Evolutionary conservation across 2,329 filamentous ascomycete species (phyloP).

Genomic region (Drechslerella dactyloides): DNA sequence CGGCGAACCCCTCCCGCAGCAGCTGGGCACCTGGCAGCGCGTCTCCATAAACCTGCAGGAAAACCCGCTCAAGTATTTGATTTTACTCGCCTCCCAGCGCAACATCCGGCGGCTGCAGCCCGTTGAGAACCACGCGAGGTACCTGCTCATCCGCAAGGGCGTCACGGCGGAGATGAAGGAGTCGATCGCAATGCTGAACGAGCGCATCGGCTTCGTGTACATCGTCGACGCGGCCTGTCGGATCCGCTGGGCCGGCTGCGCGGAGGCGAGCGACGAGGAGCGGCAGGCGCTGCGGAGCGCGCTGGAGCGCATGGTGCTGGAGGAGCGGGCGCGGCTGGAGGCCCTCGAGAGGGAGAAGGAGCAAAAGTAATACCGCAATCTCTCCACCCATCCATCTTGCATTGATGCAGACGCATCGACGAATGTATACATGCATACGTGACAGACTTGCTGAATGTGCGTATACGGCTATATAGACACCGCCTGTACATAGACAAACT

Average conservation of each 20-base stretch:
- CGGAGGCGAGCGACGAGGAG: slow-evolving; percentile 70
- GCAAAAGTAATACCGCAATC: slow-evolving; percentile 8
- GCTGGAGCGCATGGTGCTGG: slow-evolving; percentile 68
- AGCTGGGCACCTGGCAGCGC: slow-evolving; percentile 68
- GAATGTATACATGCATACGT: too few relatives aligned
- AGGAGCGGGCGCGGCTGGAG: slow-evolving; percentile 57
- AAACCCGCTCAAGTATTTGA: slow-evolving; percentile 67
- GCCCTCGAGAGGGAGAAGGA: slow-evolving; percentile 56
- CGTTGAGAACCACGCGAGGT: slow-evolving; percentile 67
- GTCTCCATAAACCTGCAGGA: slow-evolving; percentile 90
- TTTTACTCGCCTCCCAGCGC: slow-evolving; percentile 65
- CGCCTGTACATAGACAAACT: slow-evolving; percentile 7
- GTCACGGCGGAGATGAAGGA: slow-evolving; percentile 68
- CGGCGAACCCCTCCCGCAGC: slow-evolving; percentile 26
- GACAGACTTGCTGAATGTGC: too few relatives aligned
- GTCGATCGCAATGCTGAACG: slow-evolving; percentile 76
- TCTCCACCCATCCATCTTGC: too few relatives aligned
- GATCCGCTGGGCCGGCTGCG: slow-evolving; percentile 93
- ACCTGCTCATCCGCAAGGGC: slow-evolving; percentile 67
- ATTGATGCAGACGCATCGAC: too few relatives aligned
- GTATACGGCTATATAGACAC: background rate
- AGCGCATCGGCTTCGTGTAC: slow-evolving; percentile 92
- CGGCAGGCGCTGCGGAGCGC: slow-evolving; percentile 70
- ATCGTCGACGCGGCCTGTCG: slow-evolving; percentile 84
- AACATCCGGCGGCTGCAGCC: slow-evolving; percentile 64